Evolutionary conservation across 139 green algal genomes (phyloP), one percentile per base, ranked within the genome.

Genomic region (Penium margaritaceum): DNA sequence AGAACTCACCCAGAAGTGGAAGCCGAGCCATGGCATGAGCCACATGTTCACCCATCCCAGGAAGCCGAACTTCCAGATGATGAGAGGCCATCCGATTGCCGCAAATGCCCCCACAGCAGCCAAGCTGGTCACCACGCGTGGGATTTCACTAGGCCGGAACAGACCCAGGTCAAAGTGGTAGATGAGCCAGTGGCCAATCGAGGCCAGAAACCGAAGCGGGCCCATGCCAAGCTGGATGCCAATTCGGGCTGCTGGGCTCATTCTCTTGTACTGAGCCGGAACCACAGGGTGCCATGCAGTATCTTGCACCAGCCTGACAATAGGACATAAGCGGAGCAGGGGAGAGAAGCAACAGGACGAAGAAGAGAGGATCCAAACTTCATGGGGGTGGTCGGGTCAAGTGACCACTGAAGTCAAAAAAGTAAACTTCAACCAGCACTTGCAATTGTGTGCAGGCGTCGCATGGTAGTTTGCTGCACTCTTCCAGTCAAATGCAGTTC

Each of bases 11-110:
- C 93, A 98, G 89, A 98, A 98, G 87, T 98, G 93, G 86, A 96
- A 98, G 41, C 92, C 92, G 69, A 98, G 81, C 90, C 90, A 97
- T 0, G 93, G 93, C 88, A 97, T 93, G 38, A 97, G 84, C 92
- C 92, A 98, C 86, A 88, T 95, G 89, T 98, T 98, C 58, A 90
- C 79, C 30, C 94, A 75, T 33, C 87, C 91, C 32, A 39, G 72
- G 24, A 80, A 54, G 64, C 93, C 93, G 1, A 85, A 84, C 75
- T 86, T 88, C 72, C 87, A 76, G 3, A 87, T 74, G 34, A 98
- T 76, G n/a, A 84, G 39, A 0, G 92, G 91, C 36, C 91, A 81
- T 6, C 36, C 74, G 41, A 81, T 63, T 7, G 46, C 53, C 21
- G 51, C 43, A 15, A 78, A 79, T n/a, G 74, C 74, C 29, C 5